Percentiles rank a stretch among this genome's conserved stretches.
These are phyloP conservation scores for Coniophora puteana DNA, from an alignment of 1,284 basidiomycete species.

Conservation along the genomic window DNA sequence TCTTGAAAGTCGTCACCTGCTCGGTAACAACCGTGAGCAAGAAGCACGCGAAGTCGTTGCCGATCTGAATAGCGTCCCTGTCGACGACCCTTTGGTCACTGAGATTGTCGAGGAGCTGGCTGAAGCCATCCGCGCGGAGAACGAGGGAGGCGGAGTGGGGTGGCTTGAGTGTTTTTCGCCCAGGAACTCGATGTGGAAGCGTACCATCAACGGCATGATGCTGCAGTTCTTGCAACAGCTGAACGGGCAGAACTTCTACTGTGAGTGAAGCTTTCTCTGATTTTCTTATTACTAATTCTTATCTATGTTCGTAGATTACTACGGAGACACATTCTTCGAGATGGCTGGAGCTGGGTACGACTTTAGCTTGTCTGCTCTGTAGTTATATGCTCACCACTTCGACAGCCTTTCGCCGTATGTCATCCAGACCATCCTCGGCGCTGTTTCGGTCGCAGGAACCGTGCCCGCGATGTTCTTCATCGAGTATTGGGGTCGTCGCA, in stretches of 20 bases:
- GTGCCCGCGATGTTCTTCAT: conserved; percentile 64
- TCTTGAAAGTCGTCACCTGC: conserved; percentile 47
- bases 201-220: conserved; percentile 73
- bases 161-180: conserved; percentile 74
- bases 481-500: conserved; percentile 61
- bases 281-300: background rate
- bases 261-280: conserved; percentile 30
- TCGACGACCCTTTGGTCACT: conserved; percentile 57
- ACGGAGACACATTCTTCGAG: conserved; percentile 82
- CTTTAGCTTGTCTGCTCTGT: background rate
- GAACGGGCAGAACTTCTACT: conserved; percentile 71
- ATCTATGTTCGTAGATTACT: conserved; percentile 49
- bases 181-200: conserved; percentile 62
- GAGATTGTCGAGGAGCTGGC: conserved; percentile 66
- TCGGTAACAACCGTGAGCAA: conserved; percentile 43
- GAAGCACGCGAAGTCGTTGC: conserved; percentile 60
- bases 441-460: conserved; percentile 63
- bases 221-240: conserved; percentile 76
- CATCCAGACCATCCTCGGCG: conserved; percentile 71
- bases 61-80: conserved; percentile 54
- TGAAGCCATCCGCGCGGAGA: conserved; percentile 60
- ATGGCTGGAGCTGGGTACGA: conserved; percentile 61
- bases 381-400: background rate
- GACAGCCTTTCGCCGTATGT: conserved; percentile 61
- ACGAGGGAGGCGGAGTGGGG: conserved; percentile 70